Conservation (phyloP, 192 early-diverging fungal species). For the Backusella australiensis region DNA sequence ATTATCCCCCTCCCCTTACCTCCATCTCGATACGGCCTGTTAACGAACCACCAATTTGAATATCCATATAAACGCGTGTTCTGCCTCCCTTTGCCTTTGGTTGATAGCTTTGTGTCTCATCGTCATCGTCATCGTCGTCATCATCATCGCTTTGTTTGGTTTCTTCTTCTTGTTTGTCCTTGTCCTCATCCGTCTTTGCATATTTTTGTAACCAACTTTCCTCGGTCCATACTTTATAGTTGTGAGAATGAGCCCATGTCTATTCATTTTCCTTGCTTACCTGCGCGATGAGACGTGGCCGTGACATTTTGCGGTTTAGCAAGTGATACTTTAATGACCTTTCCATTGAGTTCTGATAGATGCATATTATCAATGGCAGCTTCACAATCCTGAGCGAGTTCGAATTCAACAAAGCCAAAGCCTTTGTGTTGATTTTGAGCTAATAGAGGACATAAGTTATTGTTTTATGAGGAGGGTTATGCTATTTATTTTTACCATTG, state of each 20-base stretch:
- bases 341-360: conserved; percentile 83
- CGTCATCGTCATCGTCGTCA: background rate
- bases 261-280: background rate
- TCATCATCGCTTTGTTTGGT: background rate
- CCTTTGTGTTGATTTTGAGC: conserved; percentile 78
- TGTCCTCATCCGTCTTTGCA: conserved; percentile 29
- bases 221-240: conserved; percentile 41
- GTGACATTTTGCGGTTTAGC: conserved; percentile 65
- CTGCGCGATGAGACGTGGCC: conserved; percentile 40
- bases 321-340: conserved; percentile 83
- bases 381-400: conserved; percentile 73
- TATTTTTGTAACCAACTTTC: conserved; percentile 44
- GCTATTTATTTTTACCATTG: conserved; percentile 51
- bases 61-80: conserved; percentile 38
- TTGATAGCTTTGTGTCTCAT: background rate
- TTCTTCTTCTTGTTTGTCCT: background rate
- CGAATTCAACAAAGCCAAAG: conserved; percentile 96
- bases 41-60: conserved; percentile 36
- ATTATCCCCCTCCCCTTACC: conserved; percentile 5
- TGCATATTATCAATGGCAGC: conserved; percentile 97
- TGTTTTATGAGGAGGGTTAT: background rate
- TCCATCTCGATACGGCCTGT: conserved; percentile 39
- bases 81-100: conserved; percentile 14
- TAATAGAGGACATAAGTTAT: background rate
- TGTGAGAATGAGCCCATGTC: no score